Base-by-base conservation (phyloP, 1,139 yeast species). In the Yamadazyma kanchanaburiensis region DNA sequence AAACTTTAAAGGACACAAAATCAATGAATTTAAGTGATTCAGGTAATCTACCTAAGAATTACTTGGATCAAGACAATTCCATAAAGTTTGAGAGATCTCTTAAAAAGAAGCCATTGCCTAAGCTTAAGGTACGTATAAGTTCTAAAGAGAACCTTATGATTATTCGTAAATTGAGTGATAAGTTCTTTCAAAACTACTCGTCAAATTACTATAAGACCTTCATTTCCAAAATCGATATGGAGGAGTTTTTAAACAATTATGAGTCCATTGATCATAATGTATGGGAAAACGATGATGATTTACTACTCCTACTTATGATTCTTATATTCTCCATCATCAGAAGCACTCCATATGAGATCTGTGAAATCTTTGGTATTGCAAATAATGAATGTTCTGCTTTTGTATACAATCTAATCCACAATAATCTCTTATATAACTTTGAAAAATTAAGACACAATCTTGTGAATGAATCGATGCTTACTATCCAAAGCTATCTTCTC, bases 221-320 rank as follows among this genome's bases (percentile, higher is more conserved):
- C 33, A 54, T 67, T 10, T 48, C 60, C 10, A 51, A 49, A 29
- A 25, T 38, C 4, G 45, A 47, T 16, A 49, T 62, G 2, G 31
- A 58, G 15, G 51, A 46, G 7, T 65, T 66, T 31, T 42, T 67
- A 15, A 44, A 53, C 10, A 43, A 43, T 10, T 59, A 63, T 39
- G 50, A 52, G 10, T 22, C 42, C 2, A 51, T 62, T 19, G 51
- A 52, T 14, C 64, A 60, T 28, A 52, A 58, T 34, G 60, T 55
- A 24, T 70, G 78, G 77, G 72, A 67, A 33, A 56, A 66, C 37
- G 74, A 70, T 38, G 77, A 72, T 45, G 77, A 71, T 34, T 48
- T 73, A 39, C 52, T 73, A 22, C 51, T 72, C 25, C 49, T 71
- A 21, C 56, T 67, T 29, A 68, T 70, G 68, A 56, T 73, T 12